A percentile compares a stretch with the other conserved stretches of the same genome.
Conservation (phyloP, 495 filamentous ascomycete species). For the Neurospora intermedia region DNA sequence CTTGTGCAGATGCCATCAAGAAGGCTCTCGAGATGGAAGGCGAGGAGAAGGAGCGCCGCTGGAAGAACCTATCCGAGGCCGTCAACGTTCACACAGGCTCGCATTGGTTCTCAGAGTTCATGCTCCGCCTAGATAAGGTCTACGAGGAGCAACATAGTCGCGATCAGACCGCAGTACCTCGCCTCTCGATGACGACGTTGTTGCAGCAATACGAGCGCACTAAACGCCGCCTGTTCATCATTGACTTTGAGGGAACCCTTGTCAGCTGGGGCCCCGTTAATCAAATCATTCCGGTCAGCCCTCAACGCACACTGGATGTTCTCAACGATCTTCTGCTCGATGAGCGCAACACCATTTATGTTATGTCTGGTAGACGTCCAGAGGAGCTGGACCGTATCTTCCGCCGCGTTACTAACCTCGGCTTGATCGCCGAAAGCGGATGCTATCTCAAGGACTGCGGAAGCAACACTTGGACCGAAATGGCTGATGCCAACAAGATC, state of each 20-base stretch:
- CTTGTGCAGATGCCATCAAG: constrained; percentile 74
- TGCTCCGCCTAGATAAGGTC: constrained; percentile 53
- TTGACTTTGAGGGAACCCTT: constrained; percentile 88
- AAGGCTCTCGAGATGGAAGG: constrained; percentile 65
- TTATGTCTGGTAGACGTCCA: constrained; percentile 78
- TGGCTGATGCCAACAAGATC: constrained; percentile 57
- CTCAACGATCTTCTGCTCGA: constrained; percentile 71
- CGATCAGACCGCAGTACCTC: constrained; percentile 74
- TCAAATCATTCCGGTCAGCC: constrained; percentile 71
- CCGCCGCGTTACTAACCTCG: constrained; percentile 62
- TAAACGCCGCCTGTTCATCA: constrained; percentile 63
- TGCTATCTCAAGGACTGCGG: constrained; percentile 70
- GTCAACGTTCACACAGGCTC: constrained; percentile 72
- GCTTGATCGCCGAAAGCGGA: constrained; percentile 86
- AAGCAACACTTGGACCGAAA: constrained; percentile 57
- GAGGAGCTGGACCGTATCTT: constrained; percentile 84
- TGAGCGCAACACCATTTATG: constrained; percentile 72
- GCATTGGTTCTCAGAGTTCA: constrained; percentile 70
- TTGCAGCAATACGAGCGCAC: constrained; percentile 52
- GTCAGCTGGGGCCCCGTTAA: constrained; percentile 72
- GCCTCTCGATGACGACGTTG: constrained; percentile 57
- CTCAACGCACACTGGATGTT: constrained; percentile 63
- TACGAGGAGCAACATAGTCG: constrained; percentile 75
- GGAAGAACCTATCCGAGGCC: constrained; percentile 59
- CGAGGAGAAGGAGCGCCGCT: constrained; percentile 61